Evolutionary conservation across 495 filamentous ascomycete species (phyloP).

Genomic region (Paragyromitra xinjiangensis): DNA sequence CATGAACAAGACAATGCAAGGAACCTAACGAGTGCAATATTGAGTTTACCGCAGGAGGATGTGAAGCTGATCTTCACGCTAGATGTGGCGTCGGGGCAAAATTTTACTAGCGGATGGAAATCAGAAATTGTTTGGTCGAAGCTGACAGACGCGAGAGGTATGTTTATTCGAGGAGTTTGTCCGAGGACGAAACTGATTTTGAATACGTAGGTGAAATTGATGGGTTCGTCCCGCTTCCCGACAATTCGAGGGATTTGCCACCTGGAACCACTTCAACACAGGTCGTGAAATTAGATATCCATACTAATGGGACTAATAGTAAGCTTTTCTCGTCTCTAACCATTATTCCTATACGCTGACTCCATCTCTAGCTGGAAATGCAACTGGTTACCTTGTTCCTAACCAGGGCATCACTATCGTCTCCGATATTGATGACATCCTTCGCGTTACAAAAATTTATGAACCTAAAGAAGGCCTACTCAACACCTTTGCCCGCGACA

Average conservation of each 20-base stretch:
- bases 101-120: slow-evolving; percentile 54
- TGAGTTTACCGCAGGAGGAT: slow-evolving; percentile 73
- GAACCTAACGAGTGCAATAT: slow-evolving; percentile 76
- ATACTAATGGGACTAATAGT: slow-evolving; percentile 67
- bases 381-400: slow-evolving; percentile 79
- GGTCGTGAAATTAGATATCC: slow-evolving; percentile 73
- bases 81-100: slow-evolving; percentile 55
- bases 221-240: slow-evolving; percentile 68
- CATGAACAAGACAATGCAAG: slow-evolving; percentile 71
- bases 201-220: slow-evolving; percentile 77
- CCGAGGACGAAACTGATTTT: slow-evolving; percentile 67
- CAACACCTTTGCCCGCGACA: slow-evolving; percentile 78
- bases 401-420: slow-evolving; percentile 72
- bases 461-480: slow-evolving; percentile 74
- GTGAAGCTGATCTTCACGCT: slow-evolving; percentile 70
- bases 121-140: slow-evolving; percentile 56
- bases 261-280: slow-evolving; percentile 67
- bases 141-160: slow-evolving; percentile 56
- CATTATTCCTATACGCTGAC: neutral
- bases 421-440: slow-evolving; percentile 81
- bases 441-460: slow-evolving; percentile 85
- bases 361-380: slow-evolving; percentile 65
- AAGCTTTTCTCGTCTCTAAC: neutral
- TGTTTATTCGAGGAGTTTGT: slow-evolving; percentile 61
- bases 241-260: slow-evolving; percentile 60